Base-by-base conservation (phyloP, 2,329 filamentous ascomycete species). In the Pseudogymnoascus sp. region DNA sequence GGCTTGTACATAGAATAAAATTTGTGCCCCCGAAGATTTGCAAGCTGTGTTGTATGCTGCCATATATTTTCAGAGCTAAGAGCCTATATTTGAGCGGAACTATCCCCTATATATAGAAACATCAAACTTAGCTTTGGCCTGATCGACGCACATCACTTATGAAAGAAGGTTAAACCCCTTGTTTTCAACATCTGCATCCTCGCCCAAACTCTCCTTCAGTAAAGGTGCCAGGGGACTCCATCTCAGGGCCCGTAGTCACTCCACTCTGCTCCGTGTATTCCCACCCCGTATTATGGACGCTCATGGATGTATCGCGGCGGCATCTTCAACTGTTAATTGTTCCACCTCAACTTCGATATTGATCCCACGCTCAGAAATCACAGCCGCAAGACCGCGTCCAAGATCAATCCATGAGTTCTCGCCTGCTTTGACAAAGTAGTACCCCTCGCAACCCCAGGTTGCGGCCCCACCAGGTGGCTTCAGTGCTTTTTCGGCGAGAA, bases 351-450 rank as follows among this genome's bases (percentile, higher is more conserved):
- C 47, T 2, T 37, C 60, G 6, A 16, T 20, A 20, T 82, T 74
- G 30, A 79, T 71, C 1, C 78, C 78, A 69, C 78, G 74, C 66
- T 79, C 75, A 50, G 75, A 71, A 6, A 80, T 78, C 60, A 77
- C 73, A 39, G 79, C 73, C 2, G 76, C 77, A 58, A 83, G 74
- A 14, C 69, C 69, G 60, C 72, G 70, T 4, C 74, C 68, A 11
- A 82, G 61, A 4, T 84, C 78, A 1, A 76, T 77, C 81, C 81
- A 86, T 6, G 57, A 38, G 54, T 57, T 77, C 60, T 80, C 76
- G 1, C 81, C 81, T 59, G 77, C 79, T 69, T 85, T 83, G 4
- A 77, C 74, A 41, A 85, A 79, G 68, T 83, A 85, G 68, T 84
- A 85, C 6, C 78, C 81, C 39, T 80, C 71, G 0, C 70, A 66